Evolutionary conservation across 108 stramenopile species (phyloP), one percentile per base, ranked within the genome.

Genomic region (Skeletonema costatum): DNA sequence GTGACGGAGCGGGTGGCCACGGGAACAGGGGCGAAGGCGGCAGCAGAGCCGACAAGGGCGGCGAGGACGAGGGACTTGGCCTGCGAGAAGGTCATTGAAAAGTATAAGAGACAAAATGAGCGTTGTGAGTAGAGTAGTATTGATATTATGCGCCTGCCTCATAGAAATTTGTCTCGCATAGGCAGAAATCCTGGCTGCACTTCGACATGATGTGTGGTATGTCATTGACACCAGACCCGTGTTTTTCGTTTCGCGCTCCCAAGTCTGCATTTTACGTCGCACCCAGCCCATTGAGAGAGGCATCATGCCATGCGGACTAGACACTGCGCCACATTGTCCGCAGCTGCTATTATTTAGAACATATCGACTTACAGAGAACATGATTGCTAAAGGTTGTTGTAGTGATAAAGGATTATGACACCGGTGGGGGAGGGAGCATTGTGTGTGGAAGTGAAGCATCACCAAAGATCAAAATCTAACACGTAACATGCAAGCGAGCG

Each of bases 11-110:
- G 83, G 77, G 73, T 74, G 56, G 71, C 80, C 39, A 78, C 56
- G 62, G 80, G 69, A 42, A 78, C 41, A 48, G 89, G 89, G 53
- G 83, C 92, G 78, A 92, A 91, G 64, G 93, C 93, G 64, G 89
- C 66, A 72, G 90, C 90, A 81, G 86, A 68, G 76, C 87, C 87
- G 64, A 89, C 78, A 50, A 94, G 85, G 77, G 87, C 82, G 65
- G 89, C 83, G 77, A 87, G 65, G 78, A 90, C 48, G 72, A 87
- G 60, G 66, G 80, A 76, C 86, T 92, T 89, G 85, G 75, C 70
- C 82, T 83, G 30, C 0, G 8, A 36, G 16, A n/a, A 32, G 29
- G 17, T 35, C 35, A 21, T 36, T 0, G 1, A 0, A 33, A 36
- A 19, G n/a, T 33, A 1, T 5, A 10, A 21, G 30, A 21, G 5